Evolutionary conservation across 768 basidiomycete species (phyloP).

Genomic region (Albatrellus ellisii): DNA sequence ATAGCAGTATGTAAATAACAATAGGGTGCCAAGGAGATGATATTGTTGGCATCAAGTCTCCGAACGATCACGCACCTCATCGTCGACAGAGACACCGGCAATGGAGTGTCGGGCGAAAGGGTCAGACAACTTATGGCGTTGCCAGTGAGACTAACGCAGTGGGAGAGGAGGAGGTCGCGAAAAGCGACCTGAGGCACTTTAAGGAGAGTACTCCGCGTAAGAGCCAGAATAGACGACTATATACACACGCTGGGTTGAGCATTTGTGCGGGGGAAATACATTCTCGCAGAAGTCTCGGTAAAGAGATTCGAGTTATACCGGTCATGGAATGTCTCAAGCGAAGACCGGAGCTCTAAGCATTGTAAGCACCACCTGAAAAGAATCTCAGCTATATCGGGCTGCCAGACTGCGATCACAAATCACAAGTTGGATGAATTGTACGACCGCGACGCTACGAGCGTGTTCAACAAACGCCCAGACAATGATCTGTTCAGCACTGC

Average conservation of each 20-base stretch:
- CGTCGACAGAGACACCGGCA: neutral
- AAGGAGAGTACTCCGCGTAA: neutral
- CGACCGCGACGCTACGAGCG: no score
- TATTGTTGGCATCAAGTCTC: neutral
- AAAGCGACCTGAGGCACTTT: neutral
- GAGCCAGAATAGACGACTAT: neutral
- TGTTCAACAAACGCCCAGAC: no score
- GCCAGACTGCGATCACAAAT: no score
- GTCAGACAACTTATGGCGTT: neutral
- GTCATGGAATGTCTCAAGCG: slow-evolving; percentile 1
- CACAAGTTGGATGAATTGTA: no score
- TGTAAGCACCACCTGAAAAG: no score
- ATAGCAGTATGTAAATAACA: neutral
- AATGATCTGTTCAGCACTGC: no score
- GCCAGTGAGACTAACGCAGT: neutral
- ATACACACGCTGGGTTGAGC: neutral
- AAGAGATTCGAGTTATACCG: slow-evolving; percentile 5
- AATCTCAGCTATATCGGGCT: no score
- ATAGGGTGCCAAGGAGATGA: neutral
- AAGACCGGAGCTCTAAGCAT: neutral
- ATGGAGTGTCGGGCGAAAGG: neutral
- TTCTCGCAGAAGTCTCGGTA: slow-evolving; percentile 7
- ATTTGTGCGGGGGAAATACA: slow-evolving; percentile 3
- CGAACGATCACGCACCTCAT: neutral
- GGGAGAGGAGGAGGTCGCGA: neutral